phyloP scores from a whole-genome alignment of 1,284 basidiomycete genomes.

The Pseudozyma thailandica region DNA sequence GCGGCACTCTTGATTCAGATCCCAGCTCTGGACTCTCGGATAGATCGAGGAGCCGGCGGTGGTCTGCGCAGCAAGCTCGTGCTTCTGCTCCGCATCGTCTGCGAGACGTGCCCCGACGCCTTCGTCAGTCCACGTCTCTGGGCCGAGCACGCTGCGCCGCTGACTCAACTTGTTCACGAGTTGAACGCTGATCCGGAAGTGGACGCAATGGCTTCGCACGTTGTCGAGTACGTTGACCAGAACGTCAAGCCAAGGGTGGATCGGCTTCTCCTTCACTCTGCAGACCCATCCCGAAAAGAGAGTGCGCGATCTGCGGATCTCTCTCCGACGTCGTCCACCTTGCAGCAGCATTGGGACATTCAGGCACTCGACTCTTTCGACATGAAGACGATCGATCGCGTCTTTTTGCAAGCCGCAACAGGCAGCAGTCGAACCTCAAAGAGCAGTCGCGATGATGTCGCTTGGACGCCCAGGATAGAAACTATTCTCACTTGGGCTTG shows the following conservation, averaged over 20 bases:
- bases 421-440: conserved; percentile 8
- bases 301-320: not conserved
- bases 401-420: conserved; percentile 16
- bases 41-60: conserved; percentile 17
- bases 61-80: conserved; percentile 33
- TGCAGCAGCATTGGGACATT: conserved; percentile 38
- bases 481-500: conserved; percentile 87
- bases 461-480: conserved; percentile 68
- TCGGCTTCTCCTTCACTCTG: conserved; percentile 17
- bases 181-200: conserved; percentile 4
- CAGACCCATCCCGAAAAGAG: not conserved
- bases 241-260: conserved; percentile 23
- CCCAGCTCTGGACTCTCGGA: conserved; percentile 21
- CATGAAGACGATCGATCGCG: conserved; percentile 35
- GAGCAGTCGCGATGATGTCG: conserved; percentile 20
- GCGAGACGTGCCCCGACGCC: conserved; percentile 72
- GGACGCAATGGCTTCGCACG: not conserved
- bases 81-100: conserved; percentile 35
- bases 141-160: conserved; percentile 29
- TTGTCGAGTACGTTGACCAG: conserved; percentile 21
- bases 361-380: conserved; percentile 41
- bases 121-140: conserved; percentile 75
- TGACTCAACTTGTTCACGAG: conserved; percentile 31
- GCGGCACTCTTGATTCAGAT: conserved; percentile 30
- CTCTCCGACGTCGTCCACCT: not conserved